Evolutionary conservation across 2,329 filamentous ascomycete genomes (phyloP), one percentile per base, ranked within the genome.

Genomic region (Leptographium radiaticola): DNA sequence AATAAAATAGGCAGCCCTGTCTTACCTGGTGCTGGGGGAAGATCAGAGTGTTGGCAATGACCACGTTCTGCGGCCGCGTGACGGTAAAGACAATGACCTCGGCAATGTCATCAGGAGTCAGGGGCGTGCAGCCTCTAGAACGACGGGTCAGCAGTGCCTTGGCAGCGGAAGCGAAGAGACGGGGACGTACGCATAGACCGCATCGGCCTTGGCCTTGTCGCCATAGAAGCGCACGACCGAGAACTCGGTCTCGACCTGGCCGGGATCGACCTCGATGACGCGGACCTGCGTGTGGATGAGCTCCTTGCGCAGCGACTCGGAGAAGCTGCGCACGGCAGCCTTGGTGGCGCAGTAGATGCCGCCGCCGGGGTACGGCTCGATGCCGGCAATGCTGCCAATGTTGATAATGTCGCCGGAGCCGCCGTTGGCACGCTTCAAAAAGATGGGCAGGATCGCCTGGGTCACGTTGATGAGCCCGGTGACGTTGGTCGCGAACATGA

Each of bases 381-480:
- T 79, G 34, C 89, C 90, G n/a, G 90, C 90, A 64, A 95, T 90
- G 60, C 84, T 89, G 57, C 90, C 90, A 64, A 96, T 72, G 65
- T 96, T 97, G 72, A 98, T 95, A 66, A 98, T 90, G 66, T 97
- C 93, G 62, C 91, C 91, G 45, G 79, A 74, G 55, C 89, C 90
- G 56, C 86, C 84, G 54, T 91, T 77, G 65, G 71, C 80, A 68
- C 78, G 87, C 62, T 79, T 75, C 69, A 89, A 85, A 76, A 90
- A 94, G 66, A 89, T 83, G 52, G 87, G 82, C 18, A 97, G 70
- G 44, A 96, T 75, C 47, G 87, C 87, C 74, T 98, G 93, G 0
- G 93, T 97, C 86, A 97, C 88, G 74, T 91, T 87, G 73, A 98
- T 93, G 38, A 98, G 76, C 33, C 93, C 93, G 2, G 86, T 93